Evolutionary conservation across 1,139 yeast genomes (phyloP), one percentile per base, ranked within the genome.

Genomic region (Meyerozyma carpophila): DNA sequence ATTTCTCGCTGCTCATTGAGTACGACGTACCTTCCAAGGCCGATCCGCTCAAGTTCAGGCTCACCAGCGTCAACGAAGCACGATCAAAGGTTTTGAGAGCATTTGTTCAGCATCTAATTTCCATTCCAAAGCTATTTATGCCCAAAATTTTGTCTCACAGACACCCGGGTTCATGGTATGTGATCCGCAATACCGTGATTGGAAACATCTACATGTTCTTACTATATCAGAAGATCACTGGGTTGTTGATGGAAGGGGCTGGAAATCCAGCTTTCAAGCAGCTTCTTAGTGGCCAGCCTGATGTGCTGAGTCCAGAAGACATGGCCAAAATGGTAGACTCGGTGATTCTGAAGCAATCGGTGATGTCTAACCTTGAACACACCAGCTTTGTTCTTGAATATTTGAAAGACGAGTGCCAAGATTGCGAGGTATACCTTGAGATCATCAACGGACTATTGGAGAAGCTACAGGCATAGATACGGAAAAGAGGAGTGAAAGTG

Each of bases 91-190:
- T 66, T 4, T 47, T 65, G 18, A 52, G 53, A 29, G 53, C 61
- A 18, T 62, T 65, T 41, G 51, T 65, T 27, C 59, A 59, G 36
- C 59, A 60, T 45, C 43, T 68, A 14, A 58, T 63, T 14, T 47
- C 68, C 4, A 44, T 60, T 32, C 46, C 75, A 5, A 68, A 69
- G 47, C 50, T 68, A 36, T 59, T 60, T 44, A 62, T 70, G 32
- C 74, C 74, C 2, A 66, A 65, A 42, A 49, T 70, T 32, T 66
- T 66, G 4, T 65, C 62, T 14, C 71, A 68, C 50, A 60, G 76
- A 48, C 76, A 69, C 50, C 70, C 73, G 2, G 75, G 76, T 0
- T 65, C 63, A 54, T 70, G 75, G 75, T 70, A 61, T 49, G 68
- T 65, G 47, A 48, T 70, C 43, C 53, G 76, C 40, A 69, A 67